Base-by-base conservation (phyloP, 129 eudicot species). In the Flaveria ramosissima region DNA sequence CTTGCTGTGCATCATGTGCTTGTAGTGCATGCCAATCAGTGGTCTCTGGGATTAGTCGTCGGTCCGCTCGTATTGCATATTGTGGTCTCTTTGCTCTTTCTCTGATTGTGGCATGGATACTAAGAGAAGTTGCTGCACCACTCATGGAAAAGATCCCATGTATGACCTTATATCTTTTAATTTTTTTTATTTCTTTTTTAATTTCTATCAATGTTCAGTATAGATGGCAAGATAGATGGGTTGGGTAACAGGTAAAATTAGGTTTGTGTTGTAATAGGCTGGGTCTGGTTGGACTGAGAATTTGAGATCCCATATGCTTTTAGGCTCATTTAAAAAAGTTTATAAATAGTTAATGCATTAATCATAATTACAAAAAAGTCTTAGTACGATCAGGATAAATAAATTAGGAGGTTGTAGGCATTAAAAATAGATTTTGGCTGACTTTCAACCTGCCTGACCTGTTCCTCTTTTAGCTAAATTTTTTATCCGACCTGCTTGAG, bases 81-180 rank as follows among this genome's bases (percentile, higher is more conserved):
- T 95, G 99, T 68, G 99, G 99, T 61, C 92, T 95, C 24, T 95
- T 95, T 62, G 96, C 90, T 4, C 86, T 95, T 21, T 95, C 99
- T 7, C 75, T 95, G 76, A 87, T 95, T 27, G 97, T 95, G 2
- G 88, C 99, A 1, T 95, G 97, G 99, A 85, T 91, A 84, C 91
- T 95, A 43, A 84, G 99, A 19, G 94, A 92, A 81, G 96, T 95
- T 68, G 99, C 99, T 74, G 96, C 99, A 27, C 99, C 99, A 26
- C 89, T 95, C 36, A 83, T 95, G 92, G 99, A 95, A 86, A 89
- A 89, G 80, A 95, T 95, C 62, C 99, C 99, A n/a, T 95, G 99
- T 95, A 80, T 88, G 97, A 45, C 23, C 67, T 65, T 59, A 43
- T 15, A 10, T 24, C 36, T 43, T 15, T n/a, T 16, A 66, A 79